phyloP scores from a whole-genome alignment of 2,329 filamentous ascomycete genomes.

The Monosporascus sp. region DNA sequence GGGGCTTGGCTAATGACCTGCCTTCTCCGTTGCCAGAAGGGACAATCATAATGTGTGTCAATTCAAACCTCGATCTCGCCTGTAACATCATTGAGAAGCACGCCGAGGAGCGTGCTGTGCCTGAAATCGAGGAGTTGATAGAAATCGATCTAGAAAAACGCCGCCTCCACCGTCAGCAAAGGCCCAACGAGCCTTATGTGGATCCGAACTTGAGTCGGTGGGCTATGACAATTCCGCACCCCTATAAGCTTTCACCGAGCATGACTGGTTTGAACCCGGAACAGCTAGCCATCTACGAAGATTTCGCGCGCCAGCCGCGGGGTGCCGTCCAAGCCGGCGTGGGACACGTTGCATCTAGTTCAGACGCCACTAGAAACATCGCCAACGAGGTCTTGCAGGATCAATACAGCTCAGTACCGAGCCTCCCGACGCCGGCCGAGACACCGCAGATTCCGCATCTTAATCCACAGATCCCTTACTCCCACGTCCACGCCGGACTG shows the following conservation, averaged over 20 bases:
- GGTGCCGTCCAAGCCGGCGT: conserved; percentile 50
- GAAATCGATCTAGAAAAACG: conserved; percentile 74
- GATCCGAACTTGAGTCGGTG: conserved; percentile 79
- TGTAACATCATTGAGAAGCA: conserved; percentile 94
- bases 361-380: conserved; percentile 56
- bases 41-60: conserved; percentile 96
- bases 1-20: conserved; percentile 61
- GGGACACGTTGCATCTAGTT: conserved; percentile 51
- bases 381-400: conserved; percentile 62
- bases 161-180: conserved; percentile 66
- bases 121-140: conserved; percentile 93
- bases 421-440: conserved; percentile 54
- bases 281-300: conserved; percentile 93
- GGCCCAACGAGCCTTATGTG: conserved; percentile 79
- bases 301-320: conserved; percentile 84
- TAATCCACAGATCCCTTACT: conserved; percentile 49
- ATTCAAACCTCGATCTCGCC: conserved; percentile 90
- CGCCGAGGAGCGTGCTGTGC: conserved; percentile 85
- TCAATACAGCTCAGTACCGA: conserved; percentile 52
- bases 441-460: conserved; percentile 51
- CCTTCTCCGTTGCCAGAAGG: conserved; percentile 86
- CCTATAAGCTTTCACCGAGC: conserved; percentile 76
- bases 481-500: conserved; percentile 44
- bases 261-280: conserved; percentile 73
- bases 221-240: conserved; percentile 90